Percentiles rank a stretch among this genome's conserved stretches.
Evolutionary conservation across 2,329 filamentous ascomycete genomes (phyloP).

Genomic region (Phialophora chinensis): DNA sequence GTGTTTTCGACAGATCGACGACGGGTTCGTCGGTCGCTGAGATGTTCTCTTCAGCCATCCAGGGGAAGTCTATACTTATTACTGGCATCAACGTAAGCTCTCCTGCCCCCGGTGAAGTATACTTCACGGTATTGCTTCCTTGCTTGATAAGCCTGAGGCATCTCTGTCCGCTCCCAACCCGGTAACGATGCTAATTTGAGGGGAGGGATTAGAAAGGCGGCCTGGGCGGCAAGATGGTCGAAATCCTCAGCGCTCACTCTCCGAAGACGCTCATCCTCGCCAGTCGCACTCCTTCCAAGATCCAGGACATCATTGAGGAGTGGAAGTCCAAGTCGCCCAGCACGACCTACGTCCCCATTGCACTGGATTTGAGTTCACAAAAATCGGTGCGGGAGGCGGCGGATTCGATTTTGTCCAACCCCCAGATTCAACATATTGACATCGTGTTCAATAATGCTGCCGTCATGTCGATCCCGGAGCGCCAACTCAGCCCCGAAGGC

Average conservation of each 20-base stretch:
- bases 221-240: constrained; percentile 32
- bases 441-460: constrained; percentile 52
- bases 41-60: constrained; percentile 30
- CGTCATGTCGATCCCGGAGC: constrained; percentile 45
- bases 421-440: constrained; percentile 44
- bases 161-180: neutral
- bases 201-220: constrained; percentile 18
- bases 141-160: neutral
- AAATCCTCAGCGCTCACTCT: constrained; percentile 32
- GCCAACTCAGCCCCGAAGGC: constrained; percentile 41
- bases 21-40: constrained; percentile 17
- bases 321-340: constrained; percentile 30
- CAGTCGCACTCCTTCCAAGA: constrained; percentile 31
- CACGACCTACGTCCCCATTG: constrained; percentile 40
- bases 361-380: constrained; percentile 47
- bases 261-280: constrained; percentile 33
- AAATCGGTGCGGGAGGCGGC: constrained; percentile 44
- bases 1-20: constrained; percentile 12
- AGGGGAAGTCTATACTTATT: constrained; percentile 33
- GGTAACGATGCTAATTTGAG: neutral
- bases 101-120: neutral
- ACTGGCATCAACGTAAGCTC: constrained; percentile 31
- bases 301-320: constrained; percentile 30
- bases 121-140: neutral
- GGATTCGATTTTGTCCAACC: constrained; percentile 39